Evolutionary conservation across 805 yeast genomes (phyloP).

Genomic region (Teunomyces tritomae): DNA sequence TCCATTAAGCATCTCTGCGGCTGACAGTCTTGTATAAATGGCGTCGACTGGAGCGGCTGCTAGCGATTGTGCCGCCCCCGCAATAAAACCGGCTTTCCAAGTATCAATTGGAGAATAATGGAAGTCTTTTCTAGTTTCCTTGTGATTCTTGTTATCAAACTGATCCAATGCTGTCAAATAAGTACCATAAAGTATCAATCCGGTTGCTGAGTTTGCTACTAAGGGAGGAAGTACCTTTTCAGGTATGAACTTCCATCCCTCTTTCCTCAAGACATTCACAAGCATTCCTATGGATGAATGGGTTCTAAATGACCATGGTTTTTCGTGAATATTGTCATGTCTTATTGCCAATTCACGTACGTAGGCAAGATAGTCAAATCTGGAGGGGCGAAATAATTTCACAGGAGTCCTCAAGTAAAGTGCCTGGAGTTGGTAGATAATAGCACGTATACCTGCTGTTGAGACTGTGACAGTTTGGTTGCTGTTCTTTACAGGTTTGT

Average conservation of each 20-base stretch:
- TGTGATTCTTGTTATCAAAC: constrained; percentile 16
- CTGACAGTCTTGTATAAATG: constrained; percentile 74
- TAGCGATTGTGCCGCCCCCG: constrained; percentile 84
- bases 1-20: constrained; percentile 69
- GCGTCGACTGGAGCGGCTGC: constrained; percentile 96
- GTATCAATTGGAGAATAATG: constrained; percentile 49
- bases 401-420: constrained; percentile 79
- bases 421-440: constrained; percentile 73
- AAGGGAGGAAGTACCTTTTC: constrained; percentile 85
- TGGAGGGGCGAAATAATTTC: constrained; percentile 83
- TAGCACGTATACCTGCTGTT: constrained; percentile 83
- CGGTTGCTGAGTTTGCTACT: constrained; percentile 85
- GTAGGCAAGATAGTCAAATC: constrained; percentile 81
- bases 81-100: constrained; percentile 76
- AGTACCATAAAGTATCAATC: constrained; percentile 79
- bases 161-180: constrained; percentile 57
- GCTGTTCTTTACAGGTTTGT: not conserved
- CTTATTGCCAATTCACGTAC: constrained; percentile 52
- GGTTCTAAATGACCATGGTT: constrained; percentile 57
- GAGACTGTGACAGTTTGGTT: constrained; percentile 64
- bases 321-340: constrained; percentile 41
- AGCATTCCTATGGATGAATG: constrained; percentile 80
- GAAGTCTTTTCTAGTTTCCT: constrained; percentile 7
- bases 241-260: constrained; percentile 87
- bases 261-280: constrained; percentile 63